These are phyloP conservation scores for Discostella stelligeroides DNA, from an alignment of 108 stramenopile genomes.

Conservation along the genomic window DNA sequence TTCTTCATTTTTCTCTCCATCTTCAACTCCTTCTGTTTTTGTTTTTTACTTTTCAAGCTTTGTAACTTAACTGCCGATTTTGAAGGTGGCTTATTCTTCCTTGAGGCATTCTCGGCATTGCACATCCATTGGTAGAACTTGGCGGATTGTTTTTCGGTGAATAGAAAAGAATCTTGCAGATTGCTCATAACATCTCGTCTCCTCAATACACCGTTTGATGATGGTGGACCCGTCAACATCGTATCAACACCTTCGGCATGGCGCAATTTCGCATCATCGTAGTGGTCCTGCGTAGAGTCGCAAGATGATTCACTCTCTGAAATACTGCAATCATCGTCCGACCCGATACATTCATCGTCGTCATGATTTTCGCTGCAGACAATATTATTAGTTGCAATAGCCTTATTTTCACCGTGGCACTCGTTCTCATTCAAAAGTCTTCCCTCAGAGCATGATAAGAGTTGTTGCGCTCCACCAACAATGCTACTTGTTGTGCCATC, in stretches of 20 bases:
- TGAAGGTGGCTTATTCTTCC: slow-evolving; percentile 60
- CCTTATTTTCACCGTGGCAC: background rate
- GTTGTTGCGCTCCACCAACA: background rate
- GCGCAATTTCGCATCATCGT: background rate
- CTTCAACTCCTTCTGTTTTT: slow-evolving; percentile 41
- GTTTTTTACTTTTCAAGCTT: slow-evolving; percentile 60
- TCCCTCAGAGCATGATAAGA: background rate
- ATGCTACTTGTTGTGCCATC: background rate
- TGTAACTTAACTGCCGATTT: slow-evolving; percentile 56
- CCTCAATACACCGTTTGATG: background rate
- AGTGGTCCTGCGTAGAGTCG: background rate
- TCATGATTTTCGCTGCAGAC: background rate
- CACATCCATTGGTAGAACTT: slow-evolving; percentile 61
- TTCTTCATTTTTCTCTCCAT: slow-evolving; percentile 47
- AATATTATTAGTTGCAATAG: background rate
- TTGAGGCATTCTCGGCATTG: slow-evolving; percentile 62
- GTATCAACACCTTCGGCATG: background rate
- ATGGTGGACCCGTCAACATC: background rate
- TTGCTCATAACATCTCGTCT: slow-evolving; percentile 3
- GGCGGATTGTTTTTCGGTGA: slow-evolving; percentile 65
- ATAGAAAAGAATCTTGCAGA: slow-evolving; percentile 33
- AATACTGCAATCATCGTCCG: background rate
- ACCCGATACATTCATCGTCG: background rate
- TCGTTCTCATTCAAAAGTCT: background rate
- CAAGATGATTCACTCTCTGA: background rate